Evolutionary conservation across 2,329 filamentous ascomycete genomes (phyloP), one percentile per base, ranked within the genome.

Genomic region (Paradendryphiella salina): DNA sequence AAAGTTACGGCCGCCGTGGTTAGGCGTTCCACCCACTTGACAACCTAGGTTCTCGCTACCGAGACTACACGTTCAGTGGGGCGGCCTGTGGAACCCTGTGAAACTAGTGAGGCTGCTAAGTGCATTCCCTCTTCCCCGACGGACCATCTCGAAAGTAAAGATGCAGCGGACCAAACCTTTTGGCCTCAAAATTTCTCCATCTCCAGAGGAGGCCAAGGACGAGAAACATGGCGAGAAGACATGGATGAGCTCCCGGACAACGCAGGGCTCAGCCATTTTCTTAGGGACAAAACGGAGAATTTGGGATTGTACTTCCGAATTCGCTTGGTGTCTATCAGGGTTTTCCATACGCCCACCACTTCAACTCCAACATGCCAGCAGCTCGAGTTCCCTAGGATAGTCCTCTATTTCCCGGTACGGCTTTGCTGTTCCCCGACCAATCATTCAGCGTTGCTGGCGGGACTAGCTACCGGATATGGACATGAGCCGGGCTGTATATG

Each of bases 401-500:
- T 10, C 29, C 20, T 15, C 45, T 36, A 52, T 44, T 7, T 49
- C 13, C 45, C 34, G 50, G 17, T 26, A 35, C 29, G 39, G 39
- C 29, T 32, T 48, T 31, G n/a, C 15, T 28, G 14, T 49, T 52
- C 39, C 45, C 50, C 50, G 23, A 11, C 50, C 50, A 49, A 52
- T 52, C 29, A 33, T 23, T 21, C 9, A 10, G 17, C 23, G 14
- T 29, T 17, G n/a, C 7, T 21, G 31, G 31, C 39, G 45, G 45
- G 45, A 36, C 21, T 20, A 26, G 28, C 13, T 44, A 20, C 45
- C 39, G 11, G 8, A 39, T 49, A 26, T 28, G 31, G 35, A 20
- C 11, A n/a, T 28, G 31, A 21, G 29, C 39, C 39, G 35, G 40
- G 17, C 26, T 34, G 38, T 33, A 36, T 43, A 20, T 43, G 45